Conservation (phyloP, 352 stramenopile genomes). For the Phytophthora sp. region DNA sequence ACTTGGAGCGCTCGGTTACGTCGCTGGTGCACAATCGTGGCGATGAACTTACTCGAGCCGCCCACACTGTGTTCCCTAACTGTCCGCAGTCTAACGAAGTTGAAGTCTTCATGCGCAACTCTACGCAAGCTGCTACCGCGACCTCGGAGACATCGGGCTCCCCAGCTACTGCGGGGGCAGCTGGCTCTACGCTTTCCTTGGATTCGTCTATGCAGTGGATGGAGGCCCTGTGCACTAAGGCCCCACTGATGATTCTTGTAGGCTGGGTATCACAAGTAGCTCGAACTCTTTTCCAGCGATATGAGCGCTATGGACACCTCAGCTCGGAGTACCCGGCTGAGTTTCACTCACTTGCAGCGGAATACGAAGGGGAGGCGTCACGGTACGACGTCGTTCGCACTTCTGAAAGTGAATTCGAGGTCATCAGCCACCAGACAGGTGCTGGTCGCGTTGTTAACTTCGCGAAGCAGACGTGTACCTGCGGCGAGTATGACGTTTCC, state of each 20-base stretch:
- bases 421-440: constrained; percentile 73
- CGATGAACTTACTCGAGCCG: constrained; percentile 49
- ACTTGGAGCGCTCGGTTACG: constrained; percentile 51
- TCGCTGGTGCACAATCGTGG: constrained; percentile 78
- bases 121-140: constrained; percentile 3
- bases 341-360: constrained; percentile 63
- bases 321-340: constrained; percentile 78
- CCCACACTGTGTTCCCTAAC: constrained; percentile 52
- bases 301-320: constrained; percentile 74
- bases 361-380: constrained; percentile 67
- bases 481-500: constrained; percentile 75
- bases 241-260: constrained; percentile 80
- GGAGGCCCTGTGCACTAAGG: constrained; percentile 65
- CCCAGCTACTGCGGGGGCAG: constrained; percentile 1
- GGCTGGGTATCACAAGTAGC: constrained; percentile 84
- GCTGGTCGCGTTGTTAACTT: constrained; percentile 79
- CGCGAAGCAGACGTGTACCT: constrained; percentile 74
- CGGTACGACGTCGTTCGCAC: constrained; percentile 75
- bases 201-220: constrained; percentile 66
- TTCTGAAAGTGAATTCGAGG: constrained; percentile 73
- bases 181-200: constrained; percentile 15
- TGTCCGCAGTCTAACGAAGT: constrained; percentile 66
- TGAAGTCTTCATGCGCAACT: constrained; percentile 53
- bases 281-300: constrained; percentile 75
- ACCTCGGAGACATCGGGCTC: constrained; percentile 2